These are phyloP conservation scores for Verbascum thapsus DNA, from an alignment of 257 asterid genomes.

Conservation along the genomic window DNA sequence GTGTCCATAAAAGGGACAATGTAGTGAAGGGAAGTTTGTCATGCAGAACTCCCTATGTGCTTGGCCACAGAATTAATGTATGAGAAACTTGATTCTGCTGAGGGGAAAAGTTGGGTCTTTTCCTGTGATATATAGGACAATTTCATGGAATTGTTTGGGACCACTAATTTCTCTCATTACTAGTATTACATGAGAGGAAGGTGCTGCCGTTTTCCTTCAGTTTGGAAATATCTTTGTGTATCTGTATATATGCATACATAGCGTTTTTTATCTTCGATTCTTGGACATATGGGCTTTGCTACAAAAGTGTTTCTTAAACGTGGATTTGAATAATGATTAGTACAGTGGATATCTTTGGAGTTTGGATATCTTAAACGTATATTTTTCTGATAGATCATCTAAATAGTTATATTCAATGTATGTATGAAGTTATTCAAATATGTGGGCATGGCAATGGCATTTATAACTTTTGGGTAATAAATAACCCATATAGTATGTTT, in stretches of 20 bases:
- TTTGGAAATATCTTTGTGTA: not conserved
- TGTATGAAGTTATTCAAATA: no score
- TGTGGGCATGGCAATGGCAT: not conserved
- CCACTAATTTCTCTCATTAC: not conserved
- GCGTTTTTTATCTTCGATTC: not conserved
- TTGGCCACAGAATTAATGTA: not conserved
- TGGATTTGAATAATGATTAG: not conserved
- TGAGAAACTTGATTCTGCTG: not conserved
- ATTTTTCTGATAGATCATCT: no score
- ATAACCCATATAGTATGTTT: not conserved
- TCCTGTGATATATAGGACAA: not conserved
- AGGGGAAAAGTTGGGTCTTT: not conserved
- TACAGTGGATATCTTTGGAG: not conserved
- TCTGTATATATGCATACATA: not conserved
- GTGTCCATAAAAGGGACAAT: not conserved
- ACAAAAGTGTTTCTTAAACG: not conserved
- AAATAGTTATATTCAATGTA: no score
- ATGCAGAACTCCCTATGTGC: not conserved
- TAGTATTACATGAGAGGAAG: not conserved
- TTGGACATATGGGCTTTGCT: constrained; percentile 4
- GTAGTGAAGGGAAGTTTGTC: not conserved
- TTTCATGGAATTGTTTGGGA: not conserved
- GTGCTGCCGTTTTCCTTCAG: constrained; percentile 4
- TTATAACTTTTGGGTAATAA: constrained; percentile 8
- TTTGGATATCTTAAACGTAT: no score